A percentile compares a stretch with the other conserved stretches of the same genome.
These are phyloP conservation scores for Acer negundo DNA, from an alignment of 345 rosid species.

Conservation along the genomic window DNA sequence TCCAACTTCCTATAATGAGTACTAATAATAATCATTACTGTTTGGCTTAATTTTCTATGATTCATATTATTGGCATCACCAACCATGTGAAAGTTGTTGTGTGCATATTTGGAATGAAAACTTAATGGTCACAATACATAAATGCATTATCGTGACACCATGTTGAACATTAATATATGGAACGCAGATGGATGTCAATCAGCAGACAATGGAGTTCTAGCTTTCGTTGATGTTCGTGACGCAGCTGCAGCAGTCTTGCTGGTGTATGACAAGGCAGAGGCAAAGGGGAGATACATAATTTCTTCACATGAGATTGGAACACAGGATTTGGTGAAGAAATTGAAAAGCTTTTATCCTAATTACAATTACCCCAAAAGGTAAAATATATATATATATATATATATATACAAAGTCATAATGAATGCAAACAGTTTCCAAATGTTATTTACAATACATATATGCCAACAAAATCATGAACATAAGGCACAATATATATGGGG, in stretches of 20 bases:
- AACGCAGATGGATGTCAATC: constrained; percentile 39
- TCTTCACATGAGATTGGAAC: constrained; percentile 31
- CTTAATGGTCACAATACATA: not conserved
- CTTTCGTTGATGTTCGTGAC: constrained; percentile 56
- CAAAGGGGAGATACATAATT: constrained; percentile 52
- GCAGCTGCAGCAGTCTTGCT: constrained; percentile 45
- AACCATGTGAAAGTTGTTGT: not conserved
- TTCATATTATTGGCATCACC: not conserved
- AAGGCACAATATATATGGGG: not conserved
- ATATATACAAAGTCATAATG: not conserved
- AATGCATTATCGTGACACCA: not conserved
- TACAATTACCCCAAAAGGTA: constrained; percentile 46
- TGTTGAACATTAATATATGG: not conserved
- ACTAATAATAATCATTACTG: constrained; percentile 2
- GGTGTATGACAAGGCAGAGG: constrained; percentile 43
- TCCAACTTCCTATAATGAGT: constrained; percentile 12
- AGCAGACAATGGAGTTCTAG: constrained; percentile 25
- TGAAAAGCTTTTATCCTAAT: constrained; percentile 41
- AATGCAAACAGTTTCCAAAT: not conserved
- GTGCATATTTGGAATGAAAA: not conserved
- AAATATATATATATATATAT: not conserved
- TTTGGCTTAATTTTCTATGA: not conserved
- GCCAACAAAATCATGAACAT: constrained; percentile 2
- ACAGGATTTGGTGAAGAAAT: constrained; percentile 32
- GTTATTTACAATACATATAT: not conserved